Conservation (phyloP, 73 alveolate species). For the Tetrahymena elliotti region DNA sequence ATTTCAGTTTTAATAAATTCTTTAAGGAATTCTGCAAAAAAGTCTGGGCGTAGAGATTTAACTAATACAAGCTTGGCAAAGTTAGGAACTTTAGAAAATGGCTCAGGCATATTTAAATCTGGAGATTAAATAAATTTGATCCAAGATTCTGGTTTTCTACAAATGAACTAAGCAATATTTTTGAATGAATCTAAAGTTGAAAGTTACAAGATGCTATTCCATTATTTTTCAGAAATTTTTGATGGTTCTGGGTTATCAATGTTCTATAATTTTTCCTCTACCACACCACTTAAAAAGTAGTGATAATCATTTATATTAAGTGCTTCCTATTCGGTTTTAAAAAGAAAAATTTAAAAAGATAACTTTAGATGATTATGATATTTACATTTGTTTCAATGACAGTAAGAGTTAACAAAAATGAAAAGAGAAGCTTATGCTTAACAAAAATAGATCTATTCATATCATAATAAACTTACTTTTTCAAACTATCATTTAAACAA, state of each 20-base stretch:
- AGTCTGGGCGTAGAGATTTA: slow-evolving; percentile 83
- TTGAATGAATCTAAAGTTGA: slow-evolving; percentile 40
- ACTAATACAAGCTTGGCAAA: slow-evolving; percentile 66
- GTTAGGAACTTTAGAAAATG: slow-evolving; percentile 54
- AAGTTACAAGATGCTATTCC: slow-evolving; percentile 83
- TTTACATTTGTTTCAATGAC: not conserved
- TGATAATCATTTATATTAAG: slow-evolving; percentile 56
- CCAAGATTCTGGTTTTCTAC: slow-evolving; percentile 4
- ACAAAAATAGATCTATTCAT: slow-evolving; percentile 91
- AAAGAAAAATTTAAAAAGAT: not conserved
- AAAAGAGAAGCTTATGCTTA: slow-evolving; percentile 81
- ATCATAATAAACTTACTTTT: slow-evolving; percentile 50
- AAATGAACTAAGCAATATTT: not conserved
- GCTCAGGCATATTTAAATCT: slow-evolving; percentile 40
- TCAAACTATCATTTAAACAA: slow-evolving; percentile 57
- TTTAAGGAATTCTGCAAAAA: slow-evolving; percentile 65
- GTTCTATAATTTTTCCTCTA: slow-evolving; percentile 62
- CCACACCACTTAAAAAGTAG: slow-evolving; percentile 88
- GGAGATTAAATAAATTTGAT: not conserved
- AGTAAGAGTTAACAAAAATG: slow-evolving; percentile 75
- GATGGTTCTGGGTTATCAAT: slow-evolving; percentile 72
- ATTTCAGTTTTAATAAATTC: slow-evolving; percentile 68
- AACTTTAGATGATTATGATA: not conserved
- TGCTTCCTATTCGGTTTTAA: slow-evolving; percentile 47
- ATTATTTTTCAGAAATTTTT: slow-evolving; percentile 76